Percentiles rank a stretch among this genome's conserved stretches.
These are phyloP conservation scores for Aspergillus arachidicola DNA, from an alignment of 2,329 filamentous ascomycete species.

Conservation along the genomic window DNA sequence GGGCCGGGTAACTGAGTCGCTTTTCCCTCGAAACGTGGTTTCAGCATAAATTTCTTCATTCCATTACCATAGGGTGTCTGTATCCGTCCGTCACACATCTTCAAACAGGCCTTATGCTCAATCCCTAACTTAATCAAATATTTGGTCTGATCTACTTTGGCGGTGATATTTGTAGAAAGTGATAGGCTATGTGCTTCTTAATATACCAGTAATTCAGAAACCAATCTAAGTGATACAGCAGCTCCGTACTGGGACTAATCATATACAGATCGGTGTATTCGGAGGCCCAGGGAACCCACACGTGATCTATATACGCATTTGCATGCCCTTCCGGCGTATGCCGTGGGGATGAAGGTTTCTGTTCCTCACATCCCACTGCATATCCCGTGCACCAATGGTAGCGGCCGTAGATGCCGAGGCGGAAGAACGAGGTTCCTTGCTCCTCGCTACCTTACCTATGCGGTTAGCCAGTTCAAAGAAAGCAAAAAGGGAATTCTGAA, in stretches of 20 bases:
- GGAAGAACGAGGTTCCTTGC: constrained; percentile 1
- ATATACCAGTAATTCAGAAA: neutral
- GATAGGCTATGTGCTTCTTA: neutral
- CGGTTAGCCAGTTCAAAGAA: neutral
- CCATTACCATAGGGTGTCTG: neutral
- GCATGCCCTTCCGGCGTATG: constrained; percentile 17
- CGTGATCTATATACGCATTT: constrained; percentile 10
- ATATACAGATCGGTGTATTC: neutral
- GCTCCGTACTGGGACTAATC: neutral
- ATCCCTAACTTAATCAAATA: neutral
- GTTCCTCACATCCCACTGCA: constrained; percentile 4
- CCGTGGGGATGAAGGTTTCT: constrained; percentile 12
- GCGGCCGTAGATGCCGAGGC: neutral
- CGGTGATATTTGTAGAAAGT: neutral
- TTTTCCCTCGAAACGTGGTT: constrained; percentile 5
- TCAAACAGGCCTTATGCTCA: neutral
- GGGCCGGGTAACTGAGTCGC: neutral
- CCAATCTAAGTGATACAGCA: neutral
- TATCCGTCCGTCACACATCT: neutral
- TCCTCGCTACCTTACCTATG: constrained; percentile 1
- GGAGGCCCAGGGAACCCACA: neutral
- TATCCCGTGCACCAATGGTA: neutral
- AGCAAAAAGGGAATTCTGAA: constrained; percentile 1
- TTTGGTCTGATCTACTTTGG: neutral
- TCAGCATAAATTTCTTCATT: constrained; percentile 14